Evolutionary conservation across 305 asterid species (phyloP).

Genomic region (Striga hermonthica): DNA sequence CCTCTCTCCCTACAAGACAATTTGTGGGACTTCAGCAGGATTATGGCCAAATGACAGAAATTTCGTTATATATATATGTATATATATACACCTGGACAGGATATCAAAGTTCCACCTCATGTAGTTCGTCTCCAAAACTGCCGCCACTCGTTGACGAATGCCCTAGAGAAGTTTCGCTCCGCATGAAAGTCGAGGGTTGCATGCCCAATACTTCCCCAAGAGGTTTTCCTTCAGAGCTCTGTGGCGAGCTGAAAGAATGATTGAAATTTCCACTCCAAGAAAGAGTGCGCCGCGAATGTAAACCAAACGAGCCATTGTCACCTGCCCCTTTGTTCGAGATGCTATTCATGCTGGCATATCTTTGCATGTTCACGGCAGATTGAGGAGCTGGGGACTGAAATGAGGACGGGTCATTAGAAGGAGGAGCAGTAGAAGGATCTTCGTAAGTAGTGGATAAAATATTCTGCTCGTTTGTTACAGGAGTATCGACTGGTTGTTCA

Average conservation of each 20-base stretch:
- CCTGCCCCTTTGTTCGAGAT: constrained; percentile 42
- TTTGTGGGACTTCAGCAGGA: too few relatives aligned
- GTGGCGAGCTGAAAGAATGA: constrained; percentile 40
- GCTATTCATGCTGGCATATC: constrained; percentile 67
- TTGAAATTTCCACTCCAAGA: constrained; percentile 80
- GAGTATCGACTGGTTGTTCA: constrained; percentile 44
- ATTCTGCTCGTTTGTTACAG: constrained; percentile 33
- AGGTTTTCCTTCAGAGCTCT: constrained; percentile 42
- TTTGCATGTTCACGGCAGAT: constrained; percentile 49
- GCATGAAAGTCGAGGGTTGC: constrained; percentile 11
- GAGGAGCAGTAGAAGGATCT: constrained; percentile 38
- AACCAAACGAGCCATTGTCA: constrained; percentile 36
- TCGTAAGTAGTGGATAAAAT: constrained; percentile 32
- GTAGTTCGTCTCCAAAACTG: constrained; percentile 51
- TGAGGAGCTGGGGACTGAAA: constrained; percentile 42
- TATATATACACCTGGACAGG: constrained; percentile 40
- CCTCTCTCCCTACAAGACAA: too few relatives aligned
- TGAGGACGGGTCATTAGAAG: constrained; percentile 32
- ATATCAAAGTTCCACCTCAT: constrained; percentile 73
- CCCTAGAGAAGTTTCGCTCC: constrained; percentile 34
- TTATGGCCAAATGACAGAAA: too few relatives aligned
- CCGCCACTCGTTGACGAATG: constrained; percentile 43
- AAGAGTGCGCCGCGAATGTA: constrained; percentile 58
- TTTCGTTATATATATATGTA: constrained; percentile 34
- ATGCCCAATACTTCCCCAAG: constrained; percentile 42